These are phyloP conservation scores for Carnegiea gigantea DNA, from an alignment of 179 eudicot species.

Conservation along the genomic window DNA sequence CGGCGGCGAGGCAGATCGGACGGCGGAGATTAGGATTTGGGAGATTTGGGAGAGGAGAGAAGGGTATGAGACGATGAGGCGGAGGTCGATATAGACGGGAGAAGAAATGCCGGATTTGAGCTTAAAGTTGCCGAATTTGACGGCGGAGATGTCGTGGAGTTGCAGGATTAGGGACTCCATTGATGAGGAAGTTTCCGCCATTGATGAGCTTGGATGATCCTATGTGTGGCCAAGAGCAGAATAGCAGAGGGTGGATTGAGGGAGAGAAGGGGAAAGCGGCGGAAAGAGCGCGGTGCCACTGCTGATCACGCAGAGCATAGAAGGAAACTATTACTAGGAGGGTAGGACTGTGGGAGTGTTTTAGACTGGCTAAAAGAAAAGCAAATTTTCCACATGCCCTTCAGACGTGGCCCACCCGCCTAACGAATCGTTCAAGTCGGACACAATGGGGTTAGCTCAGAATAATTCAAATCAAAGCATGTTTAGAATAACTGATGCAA, in stretches of 20 bases:
- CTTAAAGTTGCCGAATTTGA: constrained; percentile 87
- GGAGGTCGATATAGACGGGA: constrained; percentile 93
- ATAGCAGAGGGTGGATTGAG: no score
- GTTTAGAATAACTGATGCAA: no score
- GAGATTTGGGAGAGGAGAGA: constrained; percentile 69
- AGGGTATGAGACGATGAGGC: constrained; percentile 83
- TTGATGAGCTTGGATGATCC: constrained; percentile 19
- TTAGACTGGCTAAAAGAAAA: no score
- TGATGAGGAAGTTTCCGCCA: constrained; percentile 38
- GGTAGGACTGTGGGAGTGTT: no score
- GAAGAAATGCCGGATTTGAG: constrained; percentile 84
- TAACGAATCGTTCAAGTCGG: no score
- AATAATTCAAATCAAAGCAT: no score
- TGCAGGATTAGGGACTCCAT: constrained; percentile 72
- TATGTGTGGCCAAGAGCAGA: neutral
- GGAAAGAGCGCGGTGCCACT: neutral
- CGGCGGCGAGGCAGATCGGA: constrained; percentile 40
- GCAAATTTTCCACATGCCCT: no score
- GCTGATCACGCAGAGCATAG: no score
- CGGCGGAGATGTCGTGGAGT: constrained; percentile 87
- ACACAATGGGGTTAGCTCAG: no score
- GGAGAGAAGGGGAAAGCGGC: neutral
- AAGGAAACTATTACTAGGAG: no score
- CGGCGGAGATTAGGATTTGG: constrained; percentile 60
- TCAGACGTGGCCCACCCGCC: no score